Percentiles rank a stretch among this genome's conserved stretches.
Evolutionary conservation across 1,139 yeast genomes (phyloP).

Genomic region (Saccharomycopsis hybrid): DNA sequence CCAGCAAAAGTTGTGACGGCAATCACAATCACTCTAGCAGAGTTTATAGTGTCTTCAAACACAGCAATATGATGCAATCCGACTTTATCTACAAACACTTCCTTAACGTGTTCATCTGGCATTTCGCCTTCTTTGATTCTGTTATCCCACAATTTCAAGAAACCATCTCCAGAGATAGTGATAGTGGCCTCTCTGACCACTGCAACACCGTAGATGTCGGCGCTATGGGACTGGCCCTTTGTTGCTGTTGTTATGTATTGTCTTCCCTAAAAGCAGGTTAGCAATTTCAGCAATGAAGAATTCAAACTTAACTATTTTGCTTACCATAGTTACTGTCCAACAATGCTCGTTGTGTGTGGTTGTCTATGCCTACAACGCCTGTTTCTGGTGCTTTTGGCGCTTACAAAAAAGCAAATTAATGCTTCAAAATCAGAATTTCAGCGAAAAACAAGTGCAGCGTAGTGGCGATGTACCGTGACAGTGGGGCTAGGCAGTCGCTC

Average conservation of each 20-base stretch:
- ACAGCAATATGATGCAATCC: slow-evolving; percentile 74
- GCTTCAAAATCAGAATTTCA: too few species aligned
- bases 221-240: slow-evolving; percentile 63
- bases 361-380: too few species aligned
- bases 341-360: too few species aligned
- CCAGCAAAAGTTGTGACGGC: slow-evolving; percentile 64
- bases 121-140: slow-evolving; percentile 42
- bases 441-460: too few species aligned
- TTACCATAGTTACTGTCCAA: too few species aligned
- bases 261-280: too few species aligned
- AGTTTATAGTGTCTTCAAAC: slow-evolving; percentile 41
- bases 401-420: too few species aligned
- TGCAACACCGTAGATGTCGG: slow-evolving; percentile 68
- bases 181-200: slow-evolving; percentile 60
- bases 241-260: slow-evolving; percentile 64
- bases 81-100: slow-evolving; percentile 41
- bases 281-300: too few species aligned
- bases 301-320: too few species aligned
- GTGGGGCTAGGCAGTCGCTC: too few species aligned
- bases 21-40: slow-evolving; percentile 39
- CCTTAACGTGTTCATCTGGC: slow-evolving; percentile 38
- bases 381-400: too few species aligned
- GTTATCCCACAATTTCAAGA: slow-evolving; percentile 72
- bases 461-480: too few species aligned
- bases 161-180: slow-evolving; percentile 89